phyloP scores from a whole-genome alignment of 2,329 filamentous ascomycete genomes.

The Pyrenophora graminea region DNA sequence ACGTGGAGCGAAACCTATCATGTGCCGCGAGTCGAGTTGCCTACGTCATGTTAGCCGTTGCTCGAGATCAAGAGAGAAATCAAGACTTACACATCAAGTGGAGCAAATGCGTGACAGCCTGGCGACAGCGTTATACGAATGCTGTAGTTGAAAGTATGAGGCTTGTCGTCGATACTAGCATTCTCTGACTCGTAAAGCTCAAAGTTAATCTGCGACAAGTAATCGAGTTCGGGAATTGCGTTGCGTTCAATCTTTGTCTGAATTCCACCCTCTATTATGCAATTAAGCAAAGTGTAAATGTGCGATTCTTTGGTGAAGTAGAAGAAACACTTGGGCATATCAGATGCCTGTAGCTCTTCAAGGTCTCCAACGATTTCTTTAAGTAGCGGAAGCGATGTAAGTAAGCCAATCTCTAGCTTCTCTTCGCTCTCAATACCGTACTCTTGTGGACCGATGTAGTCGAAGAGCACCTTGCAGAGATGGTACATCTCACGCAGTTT shows the following conservation, averaged over 20 bases:
- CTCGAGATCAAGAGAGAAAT: neutral
- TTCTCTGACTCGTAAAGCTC: slow-evolving; percentile 96
- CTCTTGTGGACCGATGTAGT: slow-evolving; percentile 97
- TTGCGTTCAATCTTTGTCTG: slow-evolving; percentile 95
- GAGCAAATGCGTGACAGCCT: slow-evolving; percentile 94
- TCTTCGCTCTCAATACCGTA: slow-evolving; percentile 95
- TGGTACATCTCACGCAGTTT: slow-evolving; percentile 92
- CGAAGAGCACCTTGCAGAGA: slow-evolving; percentile 91
- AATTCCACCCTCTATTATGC: slow-evolving; percentile 94
- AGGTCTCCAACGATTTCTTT: slow-evolving; percentile 97
- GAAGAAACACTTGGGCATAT: slow-evolving; percentile 93
- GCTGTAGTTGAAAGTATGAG: slow-evolving; percentile 84
- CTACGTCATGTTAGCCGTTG: slow-evolving; percentile 24
- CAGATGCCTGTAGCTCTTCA: slow-evolving; percentile 94
- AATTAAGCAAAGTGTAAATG: slow-evolving; percentile 97
- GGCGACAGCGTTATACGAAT: slow-evolving; percentile 96
- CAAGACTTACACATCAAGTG: slow-evolving; percentile 72
- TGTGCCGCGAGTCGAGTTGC: slow-evolving; percentile 92
- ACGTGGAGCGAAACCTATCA: slow-evolving; percentile 90
- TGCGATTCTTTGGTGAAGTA: slow-evolving; percentile 99
- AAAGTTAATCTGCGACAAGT: slow-evolving; percentile 96
- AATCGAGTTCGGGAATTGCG: slow-evolving; percentile 95
- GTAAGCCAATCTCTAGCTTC: slow-evolving; percentile 95
- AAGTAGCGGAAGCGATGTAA: slow-evolving; percentile 89
- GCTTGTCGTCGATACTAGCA: slow-evolving; percentile 59